Conservation (phyloP, 1,284 basidiomycete genomes). For the Flammula alnicola region DNA sequence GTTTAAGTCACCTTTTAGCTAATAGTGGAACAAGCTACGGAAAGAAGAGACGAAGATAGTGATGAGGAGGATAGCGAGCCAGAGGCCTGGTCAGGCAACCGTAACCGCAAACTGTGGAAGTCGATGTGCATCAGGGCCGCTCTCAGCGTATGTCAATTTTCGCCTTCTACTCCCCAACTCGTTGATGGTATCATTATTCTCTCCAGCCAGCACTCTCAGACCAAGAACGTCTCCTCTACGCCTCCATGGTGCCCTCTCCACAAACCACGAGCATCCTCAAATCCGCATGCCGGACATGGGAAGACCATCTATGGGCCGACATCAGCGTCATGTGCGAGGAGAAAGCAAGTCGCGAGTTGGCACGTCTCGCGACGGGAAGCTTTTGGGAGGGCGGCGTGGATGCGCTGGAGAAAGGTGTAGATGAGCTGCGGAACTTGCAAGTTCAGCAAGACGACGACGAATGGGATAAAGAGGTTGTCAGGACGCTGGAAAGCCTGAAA, state of each 20-base stretch:
- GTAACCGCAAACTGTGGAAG: slow-evolving; percentile 83
- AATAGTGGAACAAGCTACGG: slow-evolving; percentile 48
- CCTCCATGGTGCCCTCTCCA: slow-evolving; percentile 81
- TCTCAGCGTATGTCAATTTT: slow-evolving; percentile 60
- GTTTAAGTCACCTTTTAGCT: not conserved
- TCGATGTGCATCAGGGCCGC: slow-evolving; percentile 80
- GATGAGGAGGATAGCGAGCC: slow-evolving; percentile 55
- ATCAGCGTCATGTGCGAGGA: slow-evolving; percentile 87
- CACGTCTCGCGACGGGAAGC: slow-evolving; percentile 50
- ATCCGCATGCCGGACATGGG: slow-evolving; percentile 87
- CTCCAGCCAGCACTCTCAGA: slow-evolving; percentile 71
- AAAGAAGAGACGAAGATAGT: slow-evolving; percentile 56
- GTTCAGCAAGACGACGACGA: slow-evolving; percentile 57
- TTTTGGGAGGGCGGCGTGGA: slow-evolving; percentile 67
- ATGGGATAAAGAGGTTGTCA: slow-evolving; percentile 65
- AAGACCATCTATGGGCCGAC: slow-evolving; percentile 95
- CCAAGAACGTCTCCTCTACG: slow-evolving; percentile 86
- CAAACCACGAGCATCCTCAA: slow-evolving; percentile 79
- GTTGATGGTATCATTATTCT: not conserved
- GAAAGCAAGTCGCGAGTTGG: slow-evolving; percentile 67
- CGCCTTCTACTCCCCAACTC: not conserved
- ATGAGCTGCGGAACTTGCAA: slow-evolving; percentile 29
- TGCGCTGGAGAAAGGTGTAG: slow-evolving; percentile 43
- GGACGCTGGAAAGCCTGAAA: slow-evolving; percentile 56
- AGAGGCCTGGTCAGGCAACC: slow-evolving; percentile 72